Conservation (phyloP, 2,329 filamentous ascomycete genomes). For the Dactylellina parvicollis region DNA sequence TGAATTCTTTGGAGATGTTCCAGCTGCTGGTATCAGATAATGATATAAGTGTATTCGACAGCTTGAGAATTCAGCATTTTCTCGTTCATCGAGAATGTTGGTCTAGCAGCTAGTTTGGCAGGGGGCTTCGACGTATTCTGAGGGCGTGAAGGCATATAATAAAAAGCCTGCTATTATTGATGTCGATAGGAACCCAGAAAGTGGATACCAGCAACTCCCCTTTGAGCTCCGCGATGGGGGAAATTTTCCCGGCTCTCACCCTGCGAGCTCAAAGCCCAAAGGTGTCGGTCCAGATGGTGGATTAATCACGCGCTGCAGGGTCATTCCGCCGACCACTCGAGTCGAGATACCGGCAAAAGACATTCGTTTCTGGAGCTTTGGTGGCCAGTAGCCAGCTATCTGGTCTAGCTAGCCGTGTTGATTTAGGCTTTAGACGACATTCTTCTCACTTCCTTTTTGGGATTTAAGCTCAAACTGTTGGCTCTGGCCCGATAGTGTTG, state of each 20-base stretch:
- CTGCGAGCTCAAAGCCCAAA: constrained; percentile 7
- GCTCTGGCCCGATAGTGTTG: constrained; percentile 20
- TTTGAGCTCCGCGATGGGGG: constrained; percentile 4
- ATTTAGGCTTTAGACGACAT: constrained; percentile 44
- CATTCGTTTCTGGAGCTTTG: neutral
- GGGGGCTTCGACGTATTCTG: constrained; percentile 2
- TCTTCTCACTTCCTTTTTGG: constrained; percentile 23
- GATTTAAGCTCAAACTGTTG: constrained; percentile 41
- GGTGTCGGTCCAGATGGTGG: neutral
- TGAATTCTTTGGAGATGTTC: too few species aligned
- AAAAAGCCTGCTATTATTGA: constrained; percentile 11
- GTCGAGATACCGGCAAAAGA: constrained; percentile 37
- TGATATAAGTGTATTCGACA: too few species aligned
- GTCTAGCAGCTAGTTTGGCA: constrained; percentile 11
- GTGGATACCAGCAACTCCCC: neutral
- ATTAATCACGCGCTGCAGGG: constrained; percentile 52
- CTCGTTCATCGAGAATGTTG: constrained; percentile 10
- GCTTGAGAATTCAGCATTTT: neutral
- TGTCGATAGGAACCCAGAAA: constrained; percentile 29
- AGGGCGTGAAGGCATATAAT: constrained; percentile 10
- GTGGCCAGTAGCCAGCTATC: constrained; percentile 13
- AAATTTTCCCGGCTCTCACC: constrained; percentile 26
- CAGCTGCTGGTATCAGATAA: too few species aligned
- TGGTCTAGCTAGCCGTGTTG: constrained; percentile 24
- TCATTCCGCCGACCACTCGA: neutral